Base-by-base conservation (phyloP, 2,329 filamentous ascomycete genomes). In the Zarea fungicola region DNA sequence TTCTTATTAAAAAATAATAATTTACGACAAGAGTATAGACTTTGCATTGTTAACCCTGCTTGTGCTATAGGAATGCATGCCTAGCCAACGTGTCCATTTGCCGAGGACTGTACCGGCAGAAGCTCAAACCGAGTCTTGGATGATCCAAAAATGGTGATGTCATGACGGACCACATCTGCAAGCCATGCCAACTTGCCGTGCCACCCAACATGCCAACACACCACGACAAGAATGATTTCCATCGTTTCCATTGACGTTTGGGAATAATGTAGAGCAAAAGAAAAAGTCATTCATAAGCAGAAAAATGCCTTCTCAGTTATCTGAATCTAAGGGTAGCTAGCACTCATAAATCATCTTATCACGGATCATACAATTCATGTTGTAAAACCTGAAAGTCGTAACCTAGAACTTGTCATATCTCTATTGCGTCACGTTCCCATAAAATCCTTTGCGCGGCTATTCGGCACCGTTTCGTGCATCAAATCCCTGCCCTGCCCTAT, bases 131-230 rank as follows among this genome's bases (percentile, higher is more conserved):
- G 16, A 23, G 25, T 40, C 43, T 31, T 19, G 10, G 43, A 9
- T 23, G 14, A 28, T 26, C 31, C 31, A 35, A 16, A 23, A 49
- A 28, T 49, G 47, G 47, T 49, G 47, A 49, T 49, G 47, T 49
- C 47, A 49, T 49, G 21, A 23, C 25, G 21, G n/a, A 43, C 23
- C 32, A 31, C 25, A 29, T 35, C 39, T 43, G 47, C 47, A 42
- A 44, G 32, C 39, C 41, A 42, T 37, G 44, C 44, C 44, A 32
- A 40, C 35, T 18, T 6, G 4, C 11, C 26, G 13, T 19, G 21
- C 43, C 43, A 22, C 43, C 26, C 26, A 13, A 7, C 7, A 13
- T 29, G 7, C 26, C 26, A 29, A 13, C 26, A 7, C n/a, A n/a
- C n/a, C n/a, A n/a, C n/a, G n/a, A n/a, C n/a, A n/a, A n/a, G n/a